These are phyloP conservation scores for Paramecium primaurelia DNA, from an alignment of 73 alveolate species.

Conservation along the genomic window DNA sequence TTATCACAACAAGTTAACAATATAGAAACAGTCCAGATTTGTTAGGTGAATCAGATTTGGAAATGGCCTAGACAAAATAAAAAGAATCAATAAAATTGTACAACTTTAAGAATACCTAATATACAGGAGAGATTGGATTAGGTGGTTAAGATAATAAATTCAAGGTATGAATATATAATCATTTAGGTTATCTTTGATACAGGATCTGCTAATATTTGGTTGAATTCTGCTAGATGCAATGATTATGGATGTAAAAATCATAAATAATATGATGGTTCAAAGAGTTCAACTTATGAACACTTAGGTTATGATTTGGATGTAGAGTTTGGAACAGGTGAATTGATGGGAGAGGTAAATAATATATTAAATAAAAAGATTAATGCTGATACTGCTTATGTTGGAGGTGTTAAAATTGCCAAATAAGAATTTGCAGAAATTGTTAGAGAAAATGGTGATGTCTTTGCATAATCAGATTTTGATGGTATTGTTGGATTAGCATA, in stretches of 20 bases:
- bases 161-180: not conserved
- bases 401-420: slow-evolving; percentile 62
- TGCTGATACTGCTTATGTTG: slow-evolving; percentile 68
- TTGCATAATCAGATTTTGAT: slow-evolving; percentile 67
- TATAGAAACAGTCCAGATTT: not conserved
- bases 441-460: slow-evolving; percentile 75
- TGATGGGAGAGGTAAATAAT: slow-evolving; percentile 60
- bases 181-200: slow-evolving; percentile 80
- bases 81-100: slow-evolving; percentile 13
- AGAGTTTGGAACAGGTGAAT: slow-evolving; percentile 74
- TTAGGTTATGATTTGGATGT: slow-evolving; percentile 62
- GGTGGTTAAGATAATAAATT: slow-evolving; percentile 35
- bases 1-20: not conserved
- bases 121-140: slow-evolving; percentile 46
- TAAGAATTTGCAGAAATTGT: slow-evolving; percentile 79
- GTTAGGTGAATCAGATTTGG: not conserved
- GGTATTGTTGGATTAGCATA: slow-evolving; percentile 86
- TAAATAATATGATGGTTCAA: slow-evolving; percentile 57
- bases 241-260: slow-evolving; percentile 66
- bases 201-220: slow-evolving; percentile 76
- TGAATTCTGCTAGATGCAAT: slow-evolving; percentile 68
- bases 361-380: not conserved
- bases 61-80: not conserved
- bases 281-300: slow-evolving; percentile 37
- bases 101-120: slow-evolving; percentile 40